These are phyloP conservation scores for Platanthera zijinensis DNA, from an alignment of 106 monocot species.

Conservation along the genomic window DNA sequence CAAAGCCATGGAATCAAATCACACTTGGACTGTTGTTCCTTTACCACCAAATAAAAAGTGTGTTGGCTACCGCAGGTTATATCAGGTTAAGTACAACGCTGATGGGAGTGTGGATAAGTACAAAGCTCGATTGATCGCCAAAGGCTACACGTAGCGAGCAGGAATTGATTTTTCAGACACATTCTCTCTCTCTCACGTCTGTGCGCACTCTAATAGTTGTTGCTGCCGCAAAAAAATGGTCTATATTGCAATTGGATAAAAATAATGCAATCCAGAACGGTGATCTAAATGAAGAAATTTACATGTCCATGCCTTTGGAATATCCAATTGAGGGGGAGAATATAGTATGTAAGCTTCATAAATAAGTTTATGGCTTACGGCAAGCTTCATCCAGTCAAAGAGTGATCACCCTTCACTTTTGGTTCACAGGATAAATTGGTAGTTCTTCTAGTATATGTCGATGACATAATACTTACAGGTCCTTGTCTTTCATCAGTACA, in stretches of 20 bases:
- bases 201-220: background rate
- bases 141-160: too few species aligned
- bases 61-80: too few species aligned
- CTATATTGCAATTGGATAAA: background rate
- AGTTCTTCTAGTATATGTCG: too few species aligned
- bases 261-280: background rate
- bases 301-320: background rate
- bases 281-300: background rate
- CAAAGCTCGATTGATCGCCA: too few species aligned
- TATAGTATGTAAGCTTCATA: background rate
- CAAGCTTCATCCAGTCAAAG: slow-evolving; percentile 1
- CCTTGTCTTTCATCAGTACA: background rate
- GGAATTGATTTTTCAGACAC: background rate
- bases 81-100: too few species aligned
- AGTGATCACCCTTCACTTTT: background rate
- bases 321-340: background rate
- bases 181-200: background rate
- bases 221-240: background rate
- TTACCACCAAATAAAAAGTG: too few species aligned
- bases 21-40: too few species aligned
- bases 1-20: too few species aligned
- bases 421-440: background rate
- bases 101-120: too few species aligned
- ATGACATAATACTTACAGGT: background rate
- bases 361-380: background rate